phyloP scores from a whole-genome alignment of 257 asterid species.

The Solanum medicagineum region DNA sequence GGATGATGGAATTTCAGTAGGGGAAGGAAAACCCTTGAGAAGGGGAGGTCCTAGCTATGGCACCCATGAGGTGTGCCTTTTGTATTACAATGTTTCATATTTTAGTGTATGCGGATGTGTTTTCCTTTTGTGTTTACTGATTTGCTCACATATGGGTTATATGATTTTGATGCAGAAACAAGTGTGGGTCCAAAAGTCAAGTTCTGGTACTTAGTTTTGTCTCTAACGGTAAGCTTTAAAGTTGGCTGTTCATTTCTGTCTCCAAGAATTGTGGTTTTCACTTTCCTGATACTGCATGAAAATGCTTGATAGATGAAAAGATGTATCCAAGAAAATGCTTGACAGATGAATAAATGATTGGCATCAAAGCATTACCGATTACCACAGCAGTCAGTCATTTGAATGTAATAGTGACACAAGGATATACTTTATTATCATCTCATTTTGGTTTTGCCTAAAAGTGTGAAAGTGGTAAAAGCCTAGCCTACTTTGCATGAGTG shows the following conservation, averaged over 20 bases:
- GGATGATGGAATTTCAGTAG: slow-evolving; percentile 40
- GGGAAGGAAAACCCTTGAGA: slow-evolving; percentile 55
- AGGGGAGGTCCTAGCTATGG: slow-evolving; percentile 56
- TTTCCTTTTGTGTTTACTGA: not conserved
- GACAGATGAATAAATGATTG: not conserved
- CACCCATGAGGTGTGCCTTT: slow-evolving; percentile 49
- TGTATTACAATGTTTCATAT: not conserved
- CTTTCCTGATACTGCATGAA: not conserved
- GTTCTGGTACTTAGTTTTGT: slow-evolving; percentile 58
- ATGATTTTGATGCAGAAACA: slow-evolving; percentile 54
- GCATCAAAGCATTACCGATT: not conserved
- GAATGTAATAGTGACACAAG: not conserved
- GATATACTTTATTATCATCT: not conserved
- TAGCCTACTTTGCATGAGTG: not conserved
- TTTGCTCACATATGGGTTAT: not conserved
- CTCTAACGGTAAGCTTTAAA: slow-evolving; percentile 38
- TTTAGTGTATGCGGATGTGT: not conserved
- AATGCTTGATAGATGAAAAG: not conserved
- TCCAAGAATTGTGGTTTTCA: not conserved
- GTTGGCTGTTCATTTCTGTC: not conserved
- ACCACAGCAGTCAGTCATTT: not conserved
- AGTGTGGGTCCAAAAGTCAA: slow-evolving; percentile 96
- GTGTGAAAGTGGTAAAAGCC: not conserved
- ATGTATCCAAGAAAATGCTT: not conserved
- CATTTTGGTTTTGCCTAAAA: not conserved